phyloP scores from a whole-genome alignment of 2,329 filamentous ascomycete genomes.

The Tolypocladium endophyticum region DNA sequence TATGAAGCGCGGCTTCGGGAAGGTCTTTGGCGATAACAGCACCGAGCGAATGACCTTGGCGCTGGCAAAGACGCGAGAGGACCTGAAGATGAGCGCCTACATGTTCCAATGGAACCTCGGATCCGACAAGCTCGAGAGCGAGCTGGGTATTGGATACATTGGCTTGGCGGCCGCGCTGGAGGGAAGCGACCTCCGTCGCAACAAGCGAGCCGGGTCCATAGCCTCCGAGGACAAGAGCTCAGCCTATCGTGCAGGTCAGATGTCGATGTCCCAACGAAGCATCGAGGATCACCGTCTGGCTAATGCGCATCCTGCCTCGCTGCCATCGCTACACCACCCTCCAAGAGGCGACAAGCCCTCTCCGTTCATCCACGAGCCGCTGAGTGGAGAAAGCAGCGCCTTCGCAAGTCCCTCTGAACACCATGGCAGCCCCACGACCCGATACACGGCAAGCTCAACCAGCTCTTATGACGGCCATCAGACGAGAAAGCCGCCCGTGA shows the following conservation, averaged over 20 bases:
- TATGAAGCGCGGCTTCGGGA: conserved; percentile 50
- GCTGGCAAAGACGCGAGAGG: conserved; percentile 47
- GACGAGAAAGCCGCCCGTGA: conserved; percentile 5
- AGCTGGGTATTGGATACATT: conserved; percentile 56
- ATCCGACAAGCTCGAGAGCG: conserved; percentile 44
- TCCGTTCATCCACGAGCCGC: conserved; percentile 5
- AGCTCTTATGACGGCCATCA: conserved; percentile 17
- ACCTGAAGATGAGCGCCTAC: conserved; percentile 51
- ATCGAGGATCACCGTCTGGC: conserved; percentile 3
- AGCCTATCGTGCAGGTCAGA: not conserved
- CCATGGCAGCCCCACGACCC: conserved; percentile 4
- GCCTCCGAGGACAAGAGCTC: conserved; percentile 5
- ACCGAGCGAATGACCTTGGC: conserved; percentile 49
- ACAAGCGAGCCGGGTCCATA: conserved; percentile 5
- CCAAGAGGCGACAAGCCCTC: conserved; percentile 1
- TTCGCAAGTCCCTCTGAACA: conserved; percentile 2
- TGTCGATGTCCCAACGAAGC: conserved; percentile 2
- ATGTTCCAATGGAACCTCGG: conserved; percentile 58
- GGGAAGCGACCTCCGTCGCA: conserved; percentile 15
- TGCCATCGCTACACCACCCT: conserved; percentile 1
- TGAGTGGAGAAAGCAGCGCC: conserved; percentile 6
- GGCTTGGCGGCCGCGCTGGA: conserved; percentile 56
- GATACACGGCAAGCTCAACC: conserved; percentile 18
- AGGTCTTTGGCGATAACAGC: conserved; percentile 52
- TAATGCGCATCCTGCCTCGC: not conserved